phyloP scores from a whole-genome alignment of 768 basidiomycete genomes.

The Gymnopilus junonius region DNA sequence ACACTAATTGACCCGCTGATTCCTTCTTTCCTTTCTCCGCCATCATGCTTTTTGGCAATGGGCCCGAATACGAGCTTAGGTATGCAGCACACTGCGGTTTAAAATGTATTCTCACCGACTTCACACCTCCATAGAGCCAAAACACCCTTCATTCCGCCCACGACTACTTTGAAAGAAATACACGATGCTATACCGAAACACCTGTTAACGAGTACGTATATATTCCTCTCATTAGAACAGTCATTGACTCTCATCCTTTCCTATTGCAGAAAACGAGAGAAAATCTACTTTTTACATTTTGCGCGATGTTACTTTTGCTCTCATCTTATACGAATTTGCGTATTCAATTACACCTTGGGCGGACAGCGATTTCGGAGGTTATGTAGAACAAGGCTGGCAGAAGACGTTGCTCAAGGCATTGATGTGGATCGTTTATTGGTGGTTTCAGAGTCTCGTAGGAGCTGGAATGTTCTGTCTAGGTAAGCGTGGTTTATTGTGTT shows the following conservation, averaged over 20 bases:
- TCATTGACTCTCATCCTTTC: neutral
- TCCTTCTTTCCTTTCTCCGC: conserved; percentile 1
- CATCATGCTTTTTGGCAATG: conserved; percentile 25
- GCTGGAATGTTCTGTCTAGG: conserved; percentile 60
- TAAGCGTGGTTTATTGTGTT: conserved; percentile 19
- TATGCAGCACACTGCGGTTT: conserved; percentile 13
- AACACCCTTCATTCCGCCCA: conserved; percentile 53
- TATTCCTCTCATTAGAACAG: neutral
- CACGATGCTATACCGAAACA: conserved; percentile 61
- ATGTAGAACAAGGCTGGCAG: conserved; percentile 32
- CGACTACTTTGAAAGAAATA: conserved; percentile 53
- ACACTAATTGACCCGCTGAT: conserved; percentile 1
- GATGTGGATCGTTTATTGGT: conserved; percentile 54
- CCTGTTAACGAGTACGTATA: conserved; percentile 48
- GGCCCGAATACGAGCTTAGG: conserved; percentile 47
- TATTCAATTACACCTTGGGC: conserved; percentile 45
- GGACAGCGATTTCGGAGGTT: conserved; percentile 43
- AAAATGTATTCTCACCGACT: no score
- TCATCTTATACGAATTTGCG: conserved; percentile 48
- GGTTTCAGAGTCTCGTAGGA: conserved; percentile 55
- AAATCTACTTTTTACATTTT: conserved; percentile 45
- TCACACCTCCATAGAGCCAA: conserved; percentile 33
- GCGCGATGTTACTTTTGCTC: conserved; percentile 47
- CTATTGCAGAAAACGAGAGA: conserved; percentile 35
- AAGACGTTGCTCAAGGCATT: conserved; percentile 33